phyloP scores from a whole-genome alignment of 352 stramenopile genomes.

The Phytophthora pseudosyringae region DNA sequence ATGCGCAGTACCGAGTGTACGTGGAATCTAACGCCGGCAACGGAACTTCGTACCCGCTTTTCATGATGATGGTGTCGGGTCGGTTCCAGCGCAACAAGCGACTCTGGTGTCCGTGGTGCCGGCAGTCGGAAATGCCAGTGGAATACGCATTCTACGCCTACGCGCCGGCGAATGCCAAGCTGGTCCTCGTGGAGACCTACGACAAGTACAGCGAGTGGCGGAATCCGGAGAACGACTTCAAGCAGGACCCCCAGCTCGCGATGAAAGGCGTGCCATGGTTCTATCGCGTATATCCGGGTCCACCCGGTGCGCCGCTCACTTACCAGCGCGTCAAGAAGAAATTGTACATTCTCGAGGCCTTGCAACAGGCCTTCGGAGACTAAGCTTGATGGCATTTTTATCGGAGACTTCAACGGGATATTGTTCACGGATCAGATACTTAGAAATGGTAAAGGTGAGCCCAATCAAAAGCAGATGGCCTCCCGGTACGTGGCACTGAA shows the following conservation, averaged over 20 bases:
- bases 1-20: slow-evolving; percentile 47
- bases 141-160: slow-evolving; percentile 77
- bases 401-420: slow-evolving; percentile 7
- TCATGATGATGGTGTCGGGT: slow-evolving; percentile 77
- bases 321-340: slow-evolving; percentile 46
- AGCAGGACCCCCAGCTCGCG: slow-evolving; percentile 52
- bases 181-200: slow-evolving; percentile 63
- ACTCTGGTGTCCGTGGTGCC: slow-evolving; percentile 79
- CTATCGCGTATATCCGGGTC: slow-evolving; percentile 50
- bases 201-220: slow-evolving; percentile 75
- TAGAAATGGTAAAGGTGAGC: slow-evolving; percentile 20
- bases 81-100: slow-evolving; percentile 68
- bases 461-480: slow-evolving; percentile 15
- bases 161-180: slow-evolving; percentile 51
- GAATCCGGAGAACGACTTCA: slow-evolving; percentile 75
- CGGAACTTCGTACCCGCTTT: slow-evolving; percentile 54
- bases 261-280: slow-evolving; percentile 74
- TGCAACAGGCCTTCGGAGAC: slow-evolving; percentile 36
- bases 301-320: slow-evolving; percentile 31
- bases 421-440: slow-evolving; percentile 18
- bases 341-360: slow-evolving; percentile 42
- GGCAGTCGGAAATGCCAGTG: slow-evolving; percentile 64
- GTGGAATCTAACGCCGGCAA: slow-evolving; percentile 40
- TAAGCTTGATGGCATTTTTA: slow-evolving; percentile 13
- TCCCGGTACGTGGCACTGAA: slow-evolving; percentile 20